Evolutionary conservation across 1,284 basidiomycete species (phyloP), one percentile per base, ranked within the genome.

Genomic region (Moesziomyces parantarcticus): DNA sequence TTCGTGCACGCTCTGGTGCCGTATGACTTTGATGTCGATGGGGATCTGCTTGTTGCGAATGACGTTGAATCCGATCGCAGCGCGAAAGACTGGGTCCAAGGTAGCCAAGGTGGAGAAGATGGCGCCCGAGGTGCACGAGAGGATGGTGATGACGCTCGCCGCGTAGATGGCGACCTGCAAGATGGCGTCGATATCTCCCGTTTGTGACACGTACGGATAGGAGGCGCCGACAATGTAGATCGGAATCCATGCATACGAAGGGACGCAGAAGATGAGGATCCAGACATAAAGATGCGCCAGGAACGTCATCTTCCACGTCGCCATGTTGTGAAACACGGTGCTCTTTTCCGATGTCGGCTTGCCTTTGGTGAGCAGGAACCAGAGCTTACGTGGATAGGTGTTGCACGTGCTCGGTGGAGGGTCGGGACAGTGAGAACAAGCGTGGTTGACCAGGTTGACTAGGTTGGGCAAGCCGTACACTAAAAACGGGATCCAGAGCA

Each of bases 281-380:
- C 10, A 11, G 22, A 57, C 29, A 20, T 58, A 58, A 23, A 23
- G 10, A 14, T 40, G 14, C 23, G 55, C 48, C 14, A 62, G 42
- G 8, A 61, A 7, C 7, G 52, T 45, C 51, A 61, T 54, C 25
- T 50, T 55, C 52, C 59, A 61, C 1, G 52, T 50, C 48, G 29
- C 32, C 48, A n/a, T n/a, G 5, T 55, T 14, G n/a, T 22, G 40
- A 8, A 20, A 9, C 23, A 5, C 10, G 8, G 14, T 32, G 10
- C 22, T 16, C 40, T 32, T n/a, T 10, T 29, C 13, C 8, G 49
- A 23, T 13, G 11, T 51, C 6, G 49, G 41, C 32, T 26, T 50
- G 18, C 51, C 51, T 14, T 26, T 34, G 11, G 36, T 52, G n/a
- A 51, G 21, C 20, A 60, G 26, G 22, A 32, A 51, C 8, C 32